A percentile compares a stretch with the other conserved stretches of the same genome.
phyloP scores from a whole-genome alignment of 176 grass and related monocot species.

The Tillandsia fasciculata region DNA sequence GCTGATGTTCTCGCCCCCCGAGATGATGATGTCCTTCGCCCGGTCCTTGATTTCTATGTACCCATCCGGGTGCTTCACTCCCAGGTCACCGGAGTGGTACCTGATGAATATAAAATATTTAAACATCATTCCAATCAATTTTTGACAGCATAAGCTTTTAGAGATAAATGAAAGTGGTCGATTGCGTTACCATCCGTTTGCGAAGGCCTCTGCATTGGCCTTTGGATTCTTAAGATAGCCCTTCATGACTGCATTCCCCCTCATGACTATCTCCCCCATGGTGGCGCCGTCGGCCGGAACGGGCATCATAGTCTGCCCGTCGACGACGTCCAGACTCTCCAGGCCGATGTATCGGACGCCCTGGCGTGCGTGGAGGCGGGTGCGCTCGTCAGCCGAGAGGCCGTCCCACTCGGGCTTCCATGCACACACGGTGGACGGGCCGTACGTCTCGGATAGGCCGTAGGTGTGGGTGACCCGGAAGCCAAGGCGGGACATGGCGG shows the following conservation, averaged over 20 bases:
- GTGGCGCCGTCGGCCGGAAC: slow-evolving; percentile 27
- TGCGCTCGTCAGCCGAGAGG: slow-evolving; percentile 11
- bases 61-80: slow-evolving; percentile 23
- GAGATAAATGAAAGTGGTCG: background rate
- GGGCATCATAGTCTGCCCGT: slow-evolving; percentile 20
- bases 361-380: slow-evolving; percentile 19
- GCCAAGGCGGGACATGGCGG: slow-evolving; percentile 20
- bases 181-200: slow-evolving; percentile 26
- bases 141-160: too few species aligned
- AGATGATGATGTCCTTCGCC: slow-evolving; percentile 25
- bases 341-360: slow-evolving; percentile 23
- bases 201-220: slow-evolving; percentile 21
- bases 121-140: too few species aligned
- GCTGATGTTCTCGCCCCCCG: slow-evolving; percentile 36
- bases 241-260: slow-evolving; percentile 32
- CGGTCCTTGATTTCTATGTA: slow-evolving; percentile 33
- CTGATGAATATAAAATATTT: too few species aligned
- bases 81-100: slow-evolving; percentile 16
- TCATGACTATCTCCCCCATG: slow-evolving; percentile 27
- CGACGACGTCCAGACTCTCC: slow-evolving; percentile 16
- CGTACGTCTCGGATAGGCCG: slow-evolving; percentile 32
- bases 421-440: slow-evolving; percentile 10
- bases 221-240: slow-evolving; percentile 27
- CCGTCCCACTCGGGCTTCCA: slow-evolving; percentile 37
- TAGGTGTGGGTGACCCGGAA: slow-evolving; percentile 34